Conservation (phyloP, 495 filamentous ascomycete species). For the Penicillium riverlandense region DNA sequence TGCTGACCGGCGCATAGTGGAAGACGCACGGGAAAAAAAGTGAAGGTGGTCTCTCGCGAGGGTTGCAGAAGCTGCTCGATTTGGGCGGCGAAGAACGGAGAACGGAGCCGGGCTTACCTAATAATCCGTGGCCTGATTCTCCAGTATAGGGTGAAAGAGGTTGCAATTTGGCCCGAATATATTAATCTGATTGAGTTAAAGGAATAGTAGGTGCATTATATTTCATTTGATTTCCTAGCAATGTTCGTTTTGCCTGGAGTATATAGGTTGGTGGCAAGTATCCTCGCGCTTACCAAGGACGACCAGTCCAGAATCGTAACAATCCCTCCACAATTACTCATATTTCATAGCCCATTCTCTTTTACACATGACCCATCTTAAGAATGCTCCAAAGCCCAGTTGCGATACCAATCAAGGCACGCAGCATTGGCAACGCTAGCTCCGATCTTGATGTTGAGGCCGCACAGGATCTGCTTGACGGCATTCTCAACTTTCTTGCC, state of each 20-base stretch:
- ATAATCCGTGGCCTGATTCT: too few species aligned
- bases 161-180: too few species aligned
- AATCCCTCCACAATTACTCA: not conserved
- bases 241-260: too few species aligned
- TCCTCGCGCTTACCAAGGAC: too few species aligned
- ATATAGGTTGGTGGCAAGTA: too few species aligned
- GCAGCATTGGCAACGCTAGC: conserved; percentile 80
- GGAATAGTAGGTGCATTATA: too few species aligned
- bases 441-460: conserved; percentile 74
- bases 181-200: too few species aligned
- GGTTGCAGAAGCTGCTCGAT: not conserved
- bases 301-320: not conserved
- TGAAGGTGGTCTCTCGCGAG: not conserved
- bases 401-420: conserved; percentile 77
- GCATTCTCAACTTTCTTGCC: conserved; percentile 94
- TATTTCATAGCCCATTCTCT: not conserved
- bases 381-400: conserved; percentile 51
- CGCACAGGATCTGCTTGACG: conserved; percentile 90
- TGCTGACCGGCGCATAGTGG: conserved; percentile 39
- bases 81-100: not conserved
- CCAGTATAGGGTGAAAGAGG: too few species aligned
- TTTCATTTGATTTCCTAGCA: too few species aligned
- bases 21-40: not conserved
- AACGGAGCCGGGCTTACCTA: too few species aligned
- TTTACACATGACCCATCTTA: conserved; percentile 7